Conservation (phyloP, 1,284 basidiomycete genomes). For the Trichosporon sp. region DNA sequence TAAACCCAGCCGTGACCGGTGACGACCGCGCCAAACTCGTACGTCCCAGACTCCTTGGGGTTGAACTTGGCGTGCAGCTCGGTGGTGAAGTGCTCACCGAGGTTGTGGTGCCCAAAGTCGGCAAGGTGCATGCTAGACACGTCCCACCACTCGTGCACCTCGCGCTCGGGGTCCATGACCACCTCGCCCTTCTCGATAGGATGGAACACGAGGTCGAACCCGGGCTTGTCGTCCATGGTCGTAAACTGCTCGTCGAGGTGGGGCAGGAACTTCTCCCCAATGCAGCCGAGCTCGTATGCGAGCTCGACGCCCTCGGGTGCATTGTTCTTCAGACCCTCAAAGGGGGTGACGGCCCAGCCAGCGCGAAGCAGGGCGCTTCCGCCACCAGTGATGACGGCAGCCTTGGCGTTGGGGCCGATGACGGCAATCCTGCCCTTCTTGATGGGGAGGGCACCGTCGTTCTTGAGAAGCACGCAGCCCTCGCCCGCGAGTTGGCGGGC, state of each 20-base stretch:
- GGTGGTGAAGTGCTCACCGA: conserved; percentile 33
- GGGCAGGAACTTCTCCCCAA: conserved; percentile 36
- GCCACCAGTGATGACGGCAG: conserved; percentile 62
- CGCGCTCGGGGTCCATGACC: conserved; percentile 22
- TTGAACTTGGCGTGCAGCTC: conserved; percentile 38
- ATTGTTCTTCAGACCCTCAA: conserved; percentile 61
- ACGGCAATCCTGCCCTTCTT: conserved; percentile 58
- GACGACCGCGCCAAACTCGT: conserved; percentile 41
- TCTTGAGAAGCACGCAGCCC: conserved; percentile 63
- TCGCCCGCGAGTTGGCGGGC: conserved; percentile 52
- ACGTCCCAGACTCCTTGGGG: conserved; percentile 35
- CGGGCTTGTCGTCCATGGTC: conserved; percentile 34
- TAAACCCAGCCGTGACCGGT: conserved; percentile 59
- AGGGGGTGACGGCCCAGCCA: conserved; percentile 61
- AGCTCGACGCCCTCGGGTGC: conserved; percentile 50
- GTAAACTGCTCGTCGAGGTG: conserved; percentile 36
- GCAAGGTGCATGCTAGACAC: conserved; percentile 38
- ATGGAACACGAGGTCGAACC: conserved; percentile 39
- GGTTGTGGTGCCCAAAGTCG: conserved; percentile 36
- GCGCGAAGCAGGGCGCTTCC: conserved; percentile 62
- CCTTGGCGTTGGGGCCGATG: conserved; percentile 65
- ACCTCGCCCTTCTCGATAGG: conserved; percentile 31
- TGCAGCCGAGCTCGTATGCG: conserved; percentile 57
- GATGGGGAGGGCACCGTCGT: conserved; percentile 53
- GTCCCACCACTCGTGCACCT: conserved; percentile 29